phyloP scores from a whole-genome alignment of 148 eudicot genomes.

The Rhododendron williamsianum region DNA sequence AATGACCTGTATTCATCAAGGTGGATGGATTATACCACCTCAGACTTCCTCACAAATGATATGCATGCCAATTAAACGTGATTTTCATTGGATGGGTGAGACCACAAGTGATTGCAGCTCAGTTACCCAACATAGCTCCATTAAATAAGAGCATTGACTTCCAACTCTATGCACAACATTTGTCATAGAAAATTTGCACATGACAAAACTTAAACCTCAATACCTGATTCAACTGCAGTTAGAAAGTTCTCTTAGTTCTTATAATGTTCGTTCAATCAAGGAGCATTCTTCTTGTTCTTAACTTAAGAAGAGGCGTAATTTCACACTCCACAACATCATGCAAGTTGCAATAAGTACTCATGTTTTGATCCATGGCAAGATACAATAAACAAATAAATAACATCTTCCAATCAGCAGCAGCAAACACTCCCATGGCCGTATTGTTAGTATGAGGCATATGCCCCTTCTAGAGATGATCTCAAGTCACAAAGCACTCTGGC shows the following conservation, averaged over 20 bases:
- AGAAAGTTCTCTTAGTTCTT: not conserved
- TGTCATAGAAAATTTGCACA: not conserved
- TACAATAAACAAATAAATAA: not conserved
- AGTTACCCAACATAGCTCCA: not conserved
- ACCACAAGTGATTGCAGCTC: not conserved
- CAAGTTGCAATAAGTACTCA: not conserved
- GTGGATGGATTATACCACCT: not conserved
- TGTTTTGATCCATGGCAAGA: not conserved
- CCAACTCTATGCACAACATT: not conserved
- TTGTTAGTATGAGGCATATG: not conserved
- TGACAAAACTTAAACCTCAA: not conserved
- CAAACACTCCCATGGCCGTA: not conserved
- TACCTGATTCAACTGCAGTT: not conserved
- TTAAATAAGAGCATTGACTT: not conserved
- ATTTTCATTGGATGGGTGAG: not conserved
- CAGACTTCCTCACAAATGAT: not conserved
- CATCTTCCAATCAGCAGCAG: not conserved
- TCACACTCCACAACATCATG: not conserved
- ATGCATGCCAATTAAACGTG: not conserved
- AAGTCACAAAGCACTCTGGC: not conserved
- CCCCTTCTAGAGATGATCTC: not conserved
- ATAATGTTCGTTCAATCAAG: not conserved
- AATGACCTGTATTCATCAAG: not conserved
- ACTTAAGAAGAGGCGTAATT: not conserved
- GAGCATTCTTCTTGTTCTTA: not conserved